Base-by-base conservation (phyloP, 306 rosid species). In the Inga leiocalycina region DNA sequence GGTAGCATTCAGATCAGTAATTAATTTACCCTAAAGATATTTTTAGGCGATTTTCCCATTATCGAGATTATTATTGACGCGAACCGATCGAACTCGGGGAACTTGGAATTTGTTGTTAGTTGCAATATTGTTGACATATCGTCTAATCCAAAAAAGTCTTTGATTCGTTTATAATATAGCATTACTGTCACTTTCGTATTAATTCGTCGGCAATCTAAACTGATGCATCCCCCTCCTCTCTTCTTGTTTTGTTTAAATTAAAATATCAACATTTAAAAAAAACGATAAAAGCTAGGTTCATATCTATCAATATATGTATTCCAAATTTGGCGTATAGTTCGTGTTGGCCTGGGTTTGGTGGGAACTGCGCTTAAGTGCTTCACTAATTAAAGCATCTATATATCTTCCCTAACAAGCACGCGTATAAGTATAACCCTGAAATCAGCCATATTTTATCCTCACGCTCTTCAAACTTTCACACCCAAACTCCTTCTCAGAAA, bases 61-160 rank as follows among this genome's bases (percentile, higher is more conserved):
- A 7, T 74, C 35, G n/a, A n/a, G 19, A 34, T 17, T 17, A 30
- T 51, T 41, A 49, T 75, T 75, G 79, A 75, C 20, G 79, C 17
- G 66, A 19, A 62, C 80, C 59, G 48, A 77, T 62, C 24, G 48
- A 77, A 77, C 24, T 70, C 12, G 66, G n/a, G 32, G 45, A 8
- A 8, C 37, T 49, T 34, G 32, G 32, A 75, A 19, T 8, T 52
- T 54, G 46, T 20, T 52, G 66, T 54, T 75, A 19, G 64, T 52
- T 74, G 65, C 78, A 72, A 72, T 46, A 27, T 27, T 27, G 59
- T 72, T 24, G 59, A 46, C 76, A 15, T 39, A 39, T 27, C 76
- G 13, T 72, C 15, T 46, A n/a, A n/a, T 71, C 76, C 15, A 11
- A 11, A 12, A 41, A 44, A 24, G 59, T 72, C 76, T 72, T 2